Conservation (phyloP, 768 basidiomycete genomes). For the Lactarius evosmus region DNA sequence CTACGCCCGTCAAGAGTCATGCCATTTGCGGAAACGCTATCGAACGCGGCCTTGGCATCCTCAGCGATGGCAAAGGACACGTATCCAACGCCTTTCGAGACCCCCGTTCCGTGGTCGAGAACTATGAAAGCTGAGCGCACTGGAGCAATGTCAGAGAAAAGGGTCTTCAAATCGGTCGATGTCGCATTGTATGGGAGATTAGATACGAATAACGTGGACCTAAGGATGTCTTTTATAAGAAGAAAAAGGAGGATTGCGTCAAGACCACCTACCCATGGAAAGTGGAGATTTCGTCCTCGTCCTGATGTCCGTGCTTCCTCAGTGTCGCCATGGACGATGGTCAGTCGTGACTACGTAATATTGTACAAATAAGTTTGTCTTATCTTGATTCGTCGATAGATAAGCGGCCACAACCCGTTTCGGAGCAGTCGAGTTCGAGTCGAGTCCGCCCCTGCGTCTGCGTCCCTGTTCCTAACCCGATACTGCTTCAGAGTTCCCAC, state of each 20-base stretch:
- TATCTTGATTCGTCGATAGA: background rate
- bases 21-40: conserved; percentile 60
- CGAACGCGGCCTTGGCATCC: conserved; percentile 76
- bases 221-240: conserved; percentile 32
- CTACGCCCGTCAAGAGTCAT: conserved; percentile 64
- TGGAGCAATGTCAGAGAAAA: conserved; percentile 95
- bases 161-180: conserved; percentile 83
- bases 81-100: conserved; percentile 95
- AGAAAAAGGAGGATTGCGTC: background rate
- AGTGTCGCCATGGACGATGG: conserved; percentile 31
- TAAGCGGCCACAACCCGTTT: background rate
- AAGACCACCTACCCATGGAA: conserved; percentile 38
- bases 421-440: no score
- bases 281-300: conserved; percentile 27
- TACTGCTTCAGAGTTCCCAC: background rate
- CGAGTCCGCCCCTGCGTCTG: no score
- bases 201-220: conserved; percentile 89
- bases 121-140: conserved; percentile 94
- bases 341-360: background rate
- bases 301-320: conserved; percentile 42
- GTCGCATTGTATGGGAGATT: conserved; percentile 91
- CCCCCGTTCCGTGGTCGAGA: conserved; percentile 64
- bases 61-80: conserved; percentile 88
- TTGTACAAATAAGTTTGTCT: background rate
- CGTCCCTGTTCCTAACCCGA: background rate